Conservation (phyloP, 2,329 filamentous ascomycete genomes). For the Colletotrichum abscissum region DNA sequence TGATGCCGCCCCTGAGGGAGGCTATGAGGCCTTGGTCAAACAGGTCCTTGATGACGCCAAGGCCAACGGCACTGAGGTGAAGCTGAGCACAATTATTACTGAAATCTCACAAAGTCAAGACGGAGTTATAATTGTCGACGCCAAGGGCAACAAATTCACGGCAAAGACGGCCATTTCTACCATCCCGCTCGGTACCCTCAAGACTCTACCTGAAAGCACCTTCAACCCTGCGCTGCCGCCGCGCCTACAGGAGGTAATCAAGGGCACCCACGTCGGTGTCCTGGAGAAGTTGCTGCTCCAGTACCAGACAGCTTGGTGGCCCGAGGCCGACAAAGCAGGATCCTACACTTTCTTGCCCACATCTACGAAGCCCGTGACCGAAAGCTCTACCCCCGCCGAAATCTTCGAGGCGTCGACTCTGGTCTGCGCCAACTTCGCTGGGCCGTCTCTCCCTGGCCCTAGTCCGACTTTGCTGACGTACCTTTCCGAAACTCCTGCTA, state of each 20-base stretch:
- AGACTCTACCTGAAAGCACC: conserved; percentile 28
- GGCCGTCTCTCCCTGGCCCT: conserved; percentile 20
- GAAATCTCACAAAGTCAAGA: conserved; percentile 4
- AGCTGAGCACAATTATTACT: conserved; percentile 22
- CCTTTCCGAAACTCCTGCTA: conserved; percentile 32
- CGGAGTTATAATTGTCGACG: conserved; percentile 17
- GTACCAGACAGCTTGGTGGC: conserved; percentile 31
- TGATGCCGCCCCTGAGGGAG: conserved; percentile 32
- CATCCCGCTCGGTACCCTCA: conserved; percentile 30
- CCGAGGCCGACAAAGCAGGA: conserved; percentile 27
- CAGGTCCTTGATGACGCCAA: conserved; percentile 29
- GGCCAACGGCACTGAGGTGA: conserved; percentile 25
- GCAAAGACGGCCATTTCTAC: conserved; percentile 31
- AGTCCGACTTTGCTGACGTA: conserved; percentile 33
- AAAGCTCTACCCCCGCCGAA: conserved; percentile 15
- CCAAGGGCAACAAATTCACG: conserved; percentile 29
- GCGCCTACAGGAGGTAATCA: conserved; percentile 24
- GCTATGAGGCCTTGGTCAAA: conserved; percentile 25
- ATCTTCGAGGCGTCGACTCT: conserved; percentile 31
- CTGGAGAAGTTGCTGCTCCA: conserved; percentile 33
- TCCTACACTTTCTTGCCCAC: conserved; percentile 33
- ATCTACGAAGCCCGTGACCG: conserved; percentile 28
- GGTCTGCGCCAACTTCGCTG: conserved; percentile 29
- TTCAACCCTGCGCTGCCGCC: conserved; percentile 26
- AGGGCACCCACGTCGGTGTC: conserved; percentile 30